phyloP scores from a whole-genome alignment of 169 alveolate genomes.

The Ichthyophthirius multifiliis region DNA sequence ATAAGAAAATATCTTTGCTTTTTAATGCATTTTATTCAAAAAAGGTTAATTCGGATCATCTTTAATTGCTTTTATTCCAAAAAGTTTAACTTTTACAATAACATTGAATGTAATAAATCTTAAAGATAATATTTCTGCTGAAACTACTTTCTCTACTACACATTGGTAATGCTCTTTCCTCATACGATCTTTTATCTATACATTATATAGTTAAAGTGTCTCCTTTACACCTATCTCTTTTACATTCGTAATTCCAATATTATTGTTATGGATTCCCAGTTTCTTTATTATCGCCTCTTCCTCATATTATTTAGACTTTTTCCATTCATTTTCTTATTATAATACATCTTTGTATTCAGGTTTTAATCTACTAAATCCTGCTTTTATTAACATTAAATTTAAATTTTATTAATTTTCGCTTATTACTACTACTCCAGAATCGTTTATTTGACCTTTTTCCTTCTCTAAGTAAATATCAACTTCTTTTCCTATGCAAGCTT shows the following conservation, averaged over 20 bases:
- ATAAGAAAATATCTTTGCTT: neutral
- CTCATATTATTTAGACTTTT: neutral
- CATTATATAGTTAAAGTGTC: neutral
- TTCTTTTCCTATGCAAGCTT: neutral
- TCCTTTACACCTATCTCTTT: neutral
- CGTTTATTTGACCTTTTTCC: neutral
- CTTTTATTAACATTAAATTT: neutral
- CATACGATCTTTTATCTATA: neutral
- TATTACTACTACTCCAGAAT: neutral
- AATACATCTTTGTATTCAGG: neutral
- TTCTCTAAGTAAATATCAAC: neutral
- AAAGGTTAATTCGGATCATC: neutral
- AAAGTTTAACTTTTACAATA: neutral
- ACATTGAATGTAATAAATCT: neutral
- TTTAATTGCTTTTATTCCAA: neutral
- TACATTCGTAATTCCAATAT: neutral
- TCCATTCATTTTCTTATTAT: neutral
- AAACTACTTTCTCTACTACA: neutral
- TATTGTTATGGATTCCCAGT: neutral
- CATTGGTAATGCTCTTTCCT: neutral
- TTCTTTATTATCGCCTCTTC: neutral
- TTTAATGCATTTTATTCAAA: neutral
- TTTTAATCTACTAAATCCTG: neutral
- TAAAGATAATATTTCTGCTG: neutral
- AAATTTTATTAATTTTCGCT: neutral